Percentiles rank a stretch among this genome's conserved stretches.
These are phyloP conservation scores for Musa schizocarpa DNA, from an alignment of 176 grass and related monocot genomes.

Conservation along the genomic window DNA sequence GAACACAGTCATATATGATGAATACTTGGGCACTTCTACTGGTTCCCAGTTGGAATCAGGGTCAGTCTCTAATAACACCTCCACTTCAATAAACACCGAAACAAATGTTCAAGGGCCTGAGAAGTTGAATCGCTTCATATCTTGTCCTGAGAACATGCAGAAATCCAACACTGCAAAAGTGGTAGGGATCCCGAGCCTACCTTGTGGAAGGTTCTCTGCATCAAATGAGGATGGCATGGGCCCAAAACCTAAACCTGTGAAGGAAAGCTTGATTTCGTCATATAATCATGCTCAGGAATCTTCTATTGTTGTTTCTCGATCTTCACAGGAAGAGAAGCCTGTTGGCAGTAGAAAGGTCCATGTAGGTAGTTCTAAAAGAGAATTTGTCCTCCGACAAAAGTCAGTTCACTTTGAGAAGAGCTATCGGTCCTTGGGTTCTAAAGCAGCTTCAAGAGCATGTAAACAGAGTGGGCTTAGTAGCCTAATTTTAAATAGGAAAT, in stretches of 20 bases:
- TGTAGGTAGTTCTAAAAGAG: conserved; percentile 54
- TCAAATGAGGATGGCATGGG: conserved; percentile 39
- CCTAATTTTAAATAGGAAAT: conserved; percentile 61
- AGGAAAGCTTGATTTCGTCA: conserved; percentile 32
- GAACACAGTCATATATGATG: conserved; percentile 2
- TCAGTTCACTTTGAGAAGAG: conserved; percentile 81
- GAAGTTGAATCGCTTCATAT: conserved; percentile 24
- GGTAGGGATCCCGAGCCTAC: conserved; percentile 28
- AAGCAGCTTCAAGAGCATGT: conserved; percentile 57
- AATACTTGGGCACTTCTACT: conserved; percentile 4
- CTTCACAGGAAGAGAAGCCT: conserved; percentile 51
- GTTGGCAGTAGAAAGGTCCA: conserved; percentile 39
- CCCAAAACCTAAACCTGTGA: conserved; percentile 44
- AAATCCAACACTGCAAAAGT: conserved; percentile 37
- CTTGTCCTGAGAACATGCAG: conserved; percentile 22
- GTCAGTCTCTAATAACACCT: conserved; percentile 28
- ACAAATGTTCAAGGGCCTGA: conserved; percentile 35
- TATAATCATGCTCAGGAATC: conserved; percentile 48
- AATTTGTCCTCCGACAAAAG: conserved; percentile 69
- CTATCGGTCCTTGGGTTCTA: conserved; percentile 73
- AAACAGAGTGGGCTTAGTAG: conserved; percentile 48
- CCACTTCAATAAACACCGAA: conserved; percentile 38
- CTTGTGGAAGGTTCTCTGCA: conserved; percentile 33
- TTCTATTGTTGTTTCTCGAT: conserved; percentile 35
- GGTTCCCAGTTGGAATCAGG: conserved; percentile 18